phyloP scores from a whole-genome alignment of 164 flowering plant genomes.

The Kingdonia uniflora region DNA sequence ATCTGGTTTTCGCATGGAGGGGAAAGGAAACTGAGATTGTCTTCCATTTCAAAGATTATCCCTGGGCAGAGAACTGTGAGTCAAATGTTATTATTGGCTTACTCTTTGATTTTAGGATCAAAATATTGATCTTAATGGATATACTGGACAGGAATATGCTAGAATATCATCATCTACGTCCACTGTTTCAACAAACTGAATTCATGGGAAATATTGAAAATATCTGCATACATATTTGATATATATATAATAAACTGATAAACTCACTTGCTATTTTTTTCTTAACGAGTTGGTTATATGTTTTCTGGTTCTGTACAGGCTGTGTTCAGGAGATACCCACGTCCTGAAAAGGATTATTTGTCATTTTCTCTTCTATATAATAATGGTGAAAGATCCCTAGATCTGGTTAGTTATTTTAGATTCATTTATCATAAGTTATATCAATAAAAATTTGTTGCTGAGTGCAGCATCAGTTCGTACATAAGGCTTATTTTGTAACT shows the following conservation, averaged over 20 bases:
- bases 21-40: constrained; percentile 33
- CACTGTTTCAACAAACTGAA: no score
- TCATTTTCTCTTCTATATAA: constrained; percentile 86
- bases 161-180: no score
- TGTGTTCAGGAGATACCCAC: constrained; percentile 69
- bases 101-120: no score
- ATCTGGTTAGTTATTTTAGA: constrained; percentile 51
- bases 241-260: no score
- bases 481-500: background rate
- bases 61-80: constrained; percentile 55
- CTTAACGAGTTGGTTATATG: constrained; percentile 4
- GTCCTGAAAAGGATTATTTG: constrained; percentile 85
- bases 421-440: background rate
- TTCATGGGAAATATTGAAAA: no score
- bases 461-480: no score
- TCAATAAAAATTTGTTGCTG: no score
- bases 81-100: no score
- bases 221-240: no score
- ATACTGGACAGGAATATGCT: no score
- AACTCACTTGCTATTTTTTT: no score
- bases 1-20: constrained; percentile 36
- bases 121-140: no score
- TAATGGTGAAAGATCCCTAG: constrained; percentile 82
- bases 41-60: constrained; percentile 27
- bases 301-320: constrained; percentile 34